Evolutionary conservation across 352 stramenopile species (phyloP).

Genomic region (Phytophthora capsici): DNA sequence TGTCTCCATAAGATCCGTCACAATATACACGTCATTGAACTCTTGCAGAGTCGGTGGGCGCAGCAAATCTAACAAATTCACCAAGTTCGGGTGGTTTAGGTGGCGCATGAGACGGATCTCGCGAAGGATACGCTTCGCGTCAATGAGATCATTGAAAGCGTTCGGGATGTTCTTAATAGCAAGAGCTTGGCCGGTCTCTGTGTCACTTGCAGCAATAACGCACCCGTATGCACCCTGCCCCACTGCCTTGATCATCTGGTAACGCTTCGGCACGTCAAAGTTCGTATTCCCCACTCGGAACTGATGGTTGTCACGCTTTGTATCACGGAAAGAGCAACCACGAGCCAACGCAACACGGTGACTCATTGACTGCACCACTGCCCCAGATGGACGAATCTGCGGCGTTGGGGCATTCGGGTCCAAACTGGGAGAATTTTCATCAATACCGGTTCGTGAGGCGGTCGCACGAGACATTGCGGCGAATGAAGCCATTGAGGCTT

Average conservation of each 20-base stretch:
- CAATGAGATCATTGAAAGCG: slow-evolving; percentile 90
- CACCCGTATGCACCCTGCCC: slow-evolving; percentile 93
- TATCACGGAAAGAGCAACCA: slow-evolving; percentile 86
- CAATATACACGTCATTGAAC: slow-evolving; percentile 91
- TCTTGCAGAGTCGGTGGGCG: slow-evolving; percentile 83
- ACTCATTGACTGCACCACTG: slow-evolving; percentile 56
- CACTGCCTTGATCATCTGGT: slow-evolving; percentile 91
- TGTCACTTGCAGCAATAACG: slow-evolving; percentile 90
- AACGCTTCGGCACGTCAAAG: slow-evolving; percentile 85
- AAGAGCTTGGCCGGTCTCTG: slow-evolving; percentile 87
- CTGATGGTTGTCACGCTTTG: slow-evolving; percentile 85
- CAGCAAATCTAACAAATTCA: slow-evolving; percentile 83
- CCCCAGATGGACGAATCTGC: slow-evolving; percentile 47
- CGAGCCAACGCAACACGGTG: slow-evolving; percentile 68
- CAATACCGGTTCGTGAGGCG: slow-evolving; percentile 27
- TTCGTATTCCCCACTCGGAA: slow-evolving; percentile 89
- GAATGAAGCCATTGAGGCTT: slow-evolving; percentile 51
- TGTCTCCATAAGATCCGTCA: slow-evolving; percentile 83
- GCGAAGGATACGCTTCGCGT: slow-evolving; percentile 88
- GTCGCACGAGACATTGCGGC: slow-evolving; percentile 40
- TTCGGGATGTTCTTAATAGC: slow-evolving; percentile 97
- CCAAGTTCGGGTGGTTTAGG: slow-evolving; percentile 83
- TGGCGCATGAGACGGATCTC: slow-evolving; percentile 91
- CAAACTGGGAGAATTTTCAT: slow-evolving; percentile 48
- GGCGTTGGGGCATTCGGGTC: slow-evolving; percentile 63